Conservation (phyloP, 177 flowering plant genomes). For the Vitis hybrid region DNA sequence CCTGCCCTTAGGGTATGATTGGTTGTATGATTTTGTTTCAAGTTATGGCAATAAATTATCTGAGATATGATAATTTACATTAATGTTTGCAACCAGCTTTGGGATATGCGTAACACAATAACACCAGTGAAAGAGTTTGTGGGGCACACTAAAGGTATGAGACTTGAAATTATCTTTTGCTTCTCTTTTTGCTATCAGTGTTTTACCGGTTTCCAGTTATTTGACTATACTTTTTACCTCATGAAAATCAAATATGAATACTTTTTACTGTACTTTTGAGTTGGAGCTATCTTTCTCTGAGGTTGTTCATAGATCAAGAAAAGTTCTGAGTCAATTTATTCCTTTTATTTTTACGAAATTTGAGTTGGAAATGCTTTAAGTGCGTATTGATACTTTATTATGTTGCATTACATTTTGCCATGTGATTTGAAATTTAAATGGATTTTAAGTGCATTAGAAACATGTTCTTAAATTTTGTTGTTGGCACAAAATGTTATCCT, state of each 20-base stretch:
- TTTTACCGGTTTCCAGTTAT: not conserved
- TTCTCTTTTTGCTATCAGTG: not conserved
- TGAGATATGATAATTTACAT: not conserved
- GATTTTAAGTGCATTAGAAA: too few species aligned
- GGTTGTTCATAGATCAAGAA: too few species aligned
- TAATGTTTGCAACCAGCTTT: slow-evolving; percentile 56
- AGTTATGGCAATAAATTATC: not conserved
- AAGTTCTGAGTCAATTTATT: too few species aligned
- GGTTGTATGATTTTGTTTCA: not conserved
- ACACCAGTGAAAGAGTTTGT: slow-evolving; percentile 83
- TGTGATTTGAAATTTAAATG: too few species aligned
- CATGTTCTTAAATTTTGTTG: too few species aligned
- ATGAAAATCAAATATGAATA: not conserved
- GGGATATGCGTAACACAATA: slow-evolving; percentile 91
- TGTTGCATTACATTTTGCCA: too few species aligned
- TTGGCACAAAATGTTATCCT: too few species aligned
- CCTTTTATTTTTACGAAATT: too few species aligned
- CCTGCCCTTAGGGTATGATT: slow-evolving; percentile 72
- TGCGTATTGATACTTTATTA: too few species aligned
- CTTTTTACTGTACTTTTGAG: not conserved
- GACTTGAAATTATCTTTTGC: not conserved
- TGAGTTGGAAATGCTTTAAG: too few species aligned
- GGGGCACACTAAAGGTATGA: slow-evolving; percentile 90
- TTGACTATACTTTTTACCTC: not conserved
- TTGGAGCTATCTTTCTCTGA: too few species aligned